Conservation (phyloP, 2,329 filamentous ascomycete genomes). For the Pseudomassariella vexata region DNA sequence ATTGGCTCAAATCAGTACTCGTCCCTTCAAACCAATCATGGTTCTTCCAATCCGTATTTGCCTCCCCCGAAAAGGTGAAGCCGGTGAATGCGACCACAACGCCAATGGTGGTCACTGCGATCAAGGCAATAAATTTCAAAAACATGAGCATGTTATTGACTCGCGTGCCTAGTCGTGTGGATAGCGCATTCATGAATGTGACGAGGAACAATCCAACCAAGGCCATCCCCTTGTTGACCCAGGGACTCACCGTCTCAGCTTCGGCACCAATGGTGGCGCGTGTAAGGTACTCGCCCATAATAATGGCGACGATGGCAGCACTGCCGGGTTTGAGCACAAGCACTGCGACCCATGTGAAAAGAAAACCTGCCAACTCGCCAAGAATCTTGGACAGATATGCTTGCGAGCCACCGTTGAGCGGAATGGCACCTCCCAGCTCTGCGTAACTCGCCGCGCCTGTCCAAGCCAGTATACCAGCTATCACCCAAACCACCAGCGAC, state of each 20-base stretch:
- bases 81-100: constrained; percentile 87
- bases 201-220: constrained; percentile 69
- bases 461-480: constrained; percentile 92
- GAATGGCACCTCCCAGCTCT: constrained; percentile 91
- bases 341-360: constrained; percentile 95
- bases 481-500: constrained; percentile 81
- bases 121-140: constrained; percentile 84
- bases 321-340: constrained; percentile 90
- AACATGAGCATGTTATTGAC: constrained; percentile 95
- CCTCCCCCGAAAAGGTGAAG: constrained; percentile 67
- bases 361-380: constrained; percentile 84
- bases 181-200: constrained; percentile 83
- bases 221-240: constrained; percentile 87
- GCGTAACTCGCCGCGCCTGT: constrained; percentile 93
- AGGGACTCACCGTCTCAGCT: constrained; percentile 70
- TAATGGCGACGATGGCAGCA: constrained; percentile 91
- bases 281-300: constrained; percentile 97
- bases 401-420: constrained; percentile 89
- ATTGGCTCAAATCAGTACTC: constrained; percentile 70
- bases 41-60: constrained; percentile 81
- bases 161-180: constrained; percentile 79
- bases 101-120: constrained; percentile 81
- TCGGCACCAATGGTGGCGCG: constrained; percentile 83
- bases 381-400: constrained; percentile 95
- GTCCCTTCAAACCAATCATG: constrained; percentile 86